Base-by-base conservation (phyloP, 805 yeast genomes). In the Wickerhamomyces rabaulensis region DNA sequence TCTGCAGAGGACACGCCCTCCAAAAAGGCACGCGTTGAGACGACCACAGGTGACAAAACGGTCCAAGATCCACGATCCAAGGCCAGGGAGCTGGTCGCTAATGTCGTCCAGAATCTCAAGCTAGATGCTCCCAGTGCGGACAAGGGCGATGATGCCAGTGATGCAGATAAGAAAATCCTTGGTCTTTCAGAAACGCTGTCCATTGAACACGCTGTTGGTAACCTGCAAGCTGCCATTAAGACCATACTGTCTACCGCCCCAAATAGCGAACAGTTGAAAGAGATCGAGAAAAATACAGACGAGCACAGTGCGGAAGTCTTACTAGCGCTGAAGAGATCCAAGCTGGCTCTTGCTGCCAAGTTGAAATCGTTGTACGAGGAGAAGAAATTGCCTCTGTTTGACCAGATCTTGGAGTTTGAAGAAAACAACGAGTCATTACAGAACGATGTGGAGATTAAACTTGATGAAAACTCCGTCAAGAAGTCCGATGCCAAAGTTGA, bases 241-340 rank as follows among this genome's bases (percentile, higher is more conserved):
- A 66, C 71, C 12, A 71, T 86, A 17, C 47, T 83, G 2, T 67
- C 73, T 5, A 74, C 75, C n/a, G 74, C 88, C 1, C 89, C 89
- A 4, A 74, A 75, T 43, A 53, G 68, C 12, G 64, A 70, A 13
- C 66, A 73, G 7, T 64, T 74, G 71, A 49, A 67, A 56, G 47
- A 55, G 37, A 51, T 64, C 58, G 37, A 74, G 3, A 54, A 62
- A 12, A 50, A 58, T 20, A 55, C 66, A n/a, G 63, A 71, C 19
- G 51, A 54, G 9, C 49, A 60, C 10, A 57, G 66, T 38, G 65
- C 69, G 3, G 75, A 77, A 36, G 65, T 80, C 8, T 55, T 75
- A 15, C 69, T 78, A 8, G 75, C 82, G 6, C 58, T 84, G 40
- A 61, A 75, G 9, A 72, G 81, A 47, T 74, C 76, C 39, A 75